A percentile compares a stretch with the other conserved stretches of the same genome.
These are phyloP conservation scores for Pelagophyceae sp. DNA, from an alignment of 352 stramenopile species.

Conservation along the genomic window DNA sequence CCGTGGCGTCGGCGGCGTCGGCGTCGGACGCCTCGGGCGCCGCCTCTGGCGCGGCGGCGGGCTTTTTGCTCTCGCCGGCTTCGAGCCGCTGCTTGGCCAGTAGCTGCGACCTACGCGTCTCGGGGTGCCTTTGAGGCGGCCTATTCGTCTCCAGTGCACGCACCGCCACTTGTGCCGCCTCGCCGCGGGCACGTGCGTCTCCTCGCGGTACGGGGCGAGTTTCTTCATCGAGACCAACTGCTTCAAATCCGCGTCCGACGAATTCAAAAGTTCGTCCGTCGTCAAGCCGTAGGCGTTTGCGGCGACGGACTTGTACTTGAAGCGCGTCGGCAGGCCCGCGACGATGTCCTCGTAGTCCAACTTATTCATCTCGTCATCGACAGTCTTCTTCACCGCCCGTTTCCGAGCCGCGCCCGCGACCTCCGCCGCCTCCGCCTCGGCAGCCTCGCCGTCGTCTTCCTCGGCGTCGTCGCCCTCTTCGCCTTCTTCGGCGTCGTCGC, in stretches of 20 bases:
- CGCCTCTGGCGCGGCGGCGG: slow-evolving; percentile 34
- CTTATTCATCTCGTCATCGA: slow-evolving; percentile 91
- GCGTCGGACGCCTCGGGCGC: slow-evolving; percentile 15
- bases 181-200: not conserved
- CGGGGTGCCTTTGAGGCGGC: slow-evolving; percentile 40
- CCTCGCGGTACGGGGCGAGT: slow-evolving; percentile 79
- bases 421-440: slow-evolving; percentile 35
- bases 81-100: too few relatives aligned
- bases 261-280: slow-evolving; percentile 91
- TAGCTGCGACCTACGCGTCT: slow-evolving; percentile 37
- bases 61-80: slow-evolving; percentile 44
- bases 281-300: slow-evolving; percentile 91
- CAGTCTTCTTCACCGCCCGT: slow-evolving; percentile 70
- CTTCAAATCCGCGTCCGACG: slow-evolving; percentile 89
- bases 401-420: slow-evolving; percentile 53
- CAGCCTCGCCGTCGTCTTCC: slow-evolving; percentile 42
- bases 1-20: not conserved
- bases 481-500: slow-evolving; percentile 35
- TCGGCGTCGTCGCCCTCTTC: slow-evolving; percentile 37
- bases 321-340: slow-evolving; percentile 88
- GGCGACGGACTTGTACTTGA: slow-evolving; percentile 91
- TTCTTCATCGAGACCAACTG: slow-evolving; percentile 92
- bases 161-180: slow-evolving; percentile 16
- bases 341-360: slow-evolving; percentile 99
- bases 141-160: too few relatives aligned